Percentiles rank a stretch among this genome's conserved stretches.
Evolutionary conservation across 306 rosid genomes (phyloP).

Genomic region (Ceratonia siliqua): DNA sequence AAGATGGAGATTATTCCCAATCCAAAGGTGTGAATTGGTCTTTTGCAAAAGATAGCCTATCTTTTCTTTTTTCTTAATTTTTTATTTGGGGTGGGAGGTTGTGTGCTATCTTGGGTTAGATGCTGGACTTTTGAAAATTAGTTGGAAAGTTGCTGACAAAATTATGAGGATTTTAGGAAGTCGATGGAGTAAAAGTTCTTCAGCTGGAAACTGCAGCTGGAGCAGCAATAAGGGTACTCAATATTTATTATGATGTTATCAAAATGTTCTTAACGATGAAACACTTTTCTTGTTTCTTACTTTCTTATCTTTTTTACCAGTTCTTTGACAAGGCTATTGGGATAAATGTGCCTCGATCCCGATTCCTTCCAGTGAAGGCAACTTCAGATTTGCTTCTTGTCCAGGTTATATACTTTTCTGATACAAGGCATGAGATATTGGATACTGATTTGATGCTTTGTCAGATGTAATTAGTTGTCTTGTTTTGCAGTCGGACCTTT

Average conservation of each 20-base stretch:
- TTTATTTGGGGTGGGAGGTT: background rate
- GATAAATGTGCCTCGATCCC: slow-evolving; percentile 88
- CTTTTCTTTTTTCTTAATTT: slow-evolving; percentile 8
- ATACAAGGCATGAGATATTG: slow-evolving; percentile 17
- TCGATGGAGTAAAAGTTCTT: slow-evolving; percentile 90
- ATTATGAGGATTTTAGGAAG: slow-evolving; percentile 61
- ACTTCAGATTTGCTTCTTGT: slow-evolving; percentile 99
- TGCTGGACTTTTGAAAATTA: slow-evolving; percentile 15
- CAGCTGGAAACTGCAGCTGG: slow-evolving; percentile 99
- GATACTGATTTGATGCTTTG: background rate
- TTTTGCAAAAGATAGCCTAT: background rate
- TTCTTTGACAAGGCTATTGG: slow-evolving; percentile 93
- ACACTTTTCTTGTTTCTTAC: slow-evolving; percentile 11
- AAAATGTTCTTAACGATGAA: slow-evolving; percentile 16
- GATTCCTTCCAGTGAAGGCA: slow-evolving; percentile 97
- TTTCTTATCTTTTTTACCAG: slow-evolving; percentile 44
- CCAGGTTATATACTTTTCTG: slow-evolving; percentile 58
- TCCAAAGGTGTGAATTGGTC: slow-evolving; percentile 71
- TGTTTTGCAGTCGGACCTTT: slow-evolving; percentile 82
- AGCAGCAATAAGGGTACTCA: slow-evolving; percentile 88
- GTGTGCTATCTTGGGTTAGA: slow-evolving; percentile 15
- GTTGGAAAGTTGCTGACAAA: slow-evolving; percentile 27
- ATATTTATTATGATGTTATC: slow-evolving; percentile 12
- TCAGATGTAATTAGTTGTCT: slow-evolving; percentile 20
- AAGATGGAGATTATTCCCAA: slow-evolving; percentile 98